These are phyloP conservation scores for Arabis alpina DNA, from an alignment of 345 rosid genomes.

Conservation along the genomic window DNA sequence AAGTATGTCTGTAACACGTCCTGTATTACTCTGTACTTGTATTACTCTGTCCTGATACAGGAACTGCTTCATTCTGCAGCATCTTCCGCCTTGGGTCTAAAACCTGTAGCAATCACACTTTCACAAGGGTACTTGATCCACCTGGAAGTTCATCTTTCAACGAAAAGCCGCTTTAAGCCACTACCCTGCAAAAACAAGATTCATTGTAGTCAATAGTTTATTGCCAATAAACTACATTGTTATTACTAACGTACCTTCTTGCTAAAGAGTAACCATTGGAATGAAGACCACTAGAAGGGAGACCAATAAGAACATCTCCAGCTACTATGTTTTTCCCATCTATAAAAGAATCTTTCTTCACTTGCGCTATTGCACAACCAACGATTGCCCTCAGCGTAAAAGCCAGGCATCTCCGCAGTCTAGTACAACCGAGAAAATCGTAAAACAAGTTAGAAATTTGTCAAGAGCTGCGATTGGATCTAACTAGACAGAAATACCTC, in stretches of 20 bases:
- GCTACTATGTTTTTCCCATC: conserved; percentile 76
- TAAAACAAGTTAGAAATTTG: background rate
- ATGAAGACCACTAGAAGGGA: conserved; percentile 93
- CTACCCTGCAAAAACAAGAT: conserved; percentile 53
- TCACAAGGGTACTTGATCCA: conserved; percentile 53
- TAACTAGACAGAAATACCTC: conserved; percentile 55
- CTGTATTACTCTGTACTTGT: too few species aligned
- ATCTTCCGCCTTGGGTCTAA: too few species aligned
- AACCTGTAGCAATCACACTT: too few species aligned
- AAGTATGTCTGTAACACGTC: too few species aligned
- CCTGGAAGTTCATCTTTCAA: conserved; percentile 74
- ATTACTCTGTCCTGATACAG: too few species aligned
- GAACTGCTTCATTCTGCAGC: too few species aligned
- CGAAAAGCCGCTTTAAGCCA: conserved; percentile 67
- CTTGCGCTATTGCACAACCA: conserved; percentile 89
- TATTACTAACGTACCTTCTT: conserved; percentile 55
- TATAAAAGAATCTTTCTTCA: conserved; percentile 74
- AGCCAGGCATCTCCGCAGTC: conserved; percentile 98
- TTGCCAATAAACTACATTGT: background rate
- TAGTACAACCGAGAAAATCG: conserved; percentile 34
- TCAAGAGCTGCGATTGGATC: background rate
- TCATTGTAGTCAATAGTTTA: background rate
- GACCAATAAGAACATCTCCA: conserved; percentile 82
- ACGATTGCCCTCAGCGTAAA: conserved; percentile 83
- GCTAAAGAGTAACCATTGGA: conserved; percentile 95